Base-by-base conservation (phyloP, 1,139 yeast species). In the Saccharomyces hybrid region DNA sequence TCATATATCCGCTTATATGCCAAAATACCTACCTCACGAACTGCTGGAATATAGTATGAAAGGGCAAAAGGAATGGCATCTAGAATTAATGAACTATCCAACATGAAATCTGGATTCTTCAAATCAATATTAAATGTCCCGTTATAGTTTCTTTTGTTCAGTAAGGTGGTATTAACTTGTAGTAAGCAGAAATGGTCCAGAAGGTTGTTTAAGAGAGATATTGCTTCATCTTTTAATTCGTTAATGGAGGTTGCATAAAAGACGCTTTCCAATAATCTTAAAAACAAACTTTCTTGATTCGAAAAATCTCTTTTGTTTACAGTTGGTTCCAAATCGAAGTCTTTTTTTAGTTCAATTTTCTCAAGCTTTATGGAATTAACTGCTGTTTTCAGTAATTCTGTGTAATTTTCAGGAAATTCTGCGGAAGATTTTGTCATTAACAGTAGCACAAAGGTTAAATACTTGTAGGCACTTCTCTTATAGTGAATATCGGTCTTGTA, bases 111-210 rank as follows among this genome's bases (percentile, higher is more conserved):
- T 0, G 96, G 96, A 70, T 90, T 96, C 55, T 85, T 82, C 61
- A 89, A 91, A 55, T 81, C 80, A 16, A 90, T 83, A n/a, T 85
- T 81, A 66, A 91, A 91, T 9, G 84, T 78, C 38, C 93, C 75
- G 58, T 84, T 82, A 55, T 81, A 80, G 64, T 86, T 84, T 53
- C 88, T 76, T 62, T 85, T 85, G 52, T 86, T 91, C 38, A 82
- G 73, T 48, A 88, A 78, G 2, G 90, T 84, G 31, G 85, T 83
- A 34, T 89, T 87, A 51, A 91, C 78, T 59, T 89, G 88, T 5
- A 89, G 72, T 54, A 93, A 74, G 5, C 90, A 84, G 60, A 88
- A 84, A 69, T 93, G 98, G 55, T 84, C 84, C 28, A 95, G 81
- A 7, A 91, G 67, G 50, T 88, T 83, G 56, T 80, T 78, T 48